Evolutionary conservation across 2,329 filamentous ascomycete genomes (phyloP).

Genomic region (Talaromyces sp.): DNA sequence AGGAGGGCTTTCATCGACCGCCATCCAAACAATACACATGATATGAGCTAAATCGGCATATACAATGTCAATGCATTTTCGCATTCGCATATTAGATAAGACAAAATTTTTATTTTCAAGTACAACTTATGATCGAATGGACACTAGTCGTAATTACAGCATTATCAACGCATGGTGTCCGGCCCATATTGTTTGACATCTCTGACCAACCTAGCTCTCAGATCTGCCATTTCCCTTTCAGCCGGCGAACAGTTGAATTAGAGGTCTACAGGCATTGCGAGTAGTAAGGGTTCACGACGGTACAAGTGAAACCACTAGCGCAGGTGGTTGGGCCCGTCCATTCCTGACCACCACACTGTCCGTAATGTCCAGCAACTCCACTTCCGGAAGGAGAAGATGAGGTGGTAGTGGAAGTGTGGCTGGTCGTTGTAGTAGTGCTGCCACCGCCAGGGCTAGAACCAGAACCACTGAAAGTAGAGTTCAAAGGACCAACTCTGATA

Average conservation of each 20-base stretch:
- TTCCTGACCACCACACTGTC: slow-evolving; percentile 7
- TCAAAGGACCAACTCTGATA: slow-evolving; percentile 56
- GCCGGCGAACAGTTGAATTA: neutral
- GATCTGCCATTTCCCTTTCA: neutral
- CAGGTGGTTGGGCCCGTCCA: slow-evolving; percentile 11
- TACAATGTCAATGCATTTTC: neutral
- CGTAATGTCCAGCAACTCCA: slow-evolving; percentile 1
- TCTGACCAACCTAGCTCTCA: neutral
- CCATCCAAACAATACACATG: too few species aligned
- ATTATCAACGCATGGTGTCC: slow-evolving; percentile 1
- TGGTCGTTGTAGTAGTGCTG: neutral
- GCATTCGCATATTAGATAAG: neutral
- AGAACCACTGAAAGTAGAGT: slow-evolving; percentile 43
- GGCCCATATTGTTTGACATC: neutral
- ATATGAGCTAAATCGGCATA: neutral
- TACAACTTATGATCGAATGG: neutral
- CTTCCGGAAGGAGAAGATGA: neutral
- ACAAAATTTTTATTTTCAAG: neutral
- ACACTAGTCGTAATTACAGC: neutral
- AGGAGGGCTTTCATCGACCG: too few species aligned
- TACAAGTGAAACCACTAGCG: slow-evolving; percentile 7
- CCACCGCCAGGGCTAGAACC: neutral
- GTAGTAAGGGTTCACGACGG: slow-evolving; percentile 4
- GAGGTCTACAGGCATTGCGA: slow-evolving; percentile 5
- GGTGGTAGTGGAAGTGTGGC: neutral